Percentiles rank a stretch among this genome's conserved stretches.
Conservation (phyloP, 768 basidiomycete species). For the Auricularia auricula-judae region DNA sequence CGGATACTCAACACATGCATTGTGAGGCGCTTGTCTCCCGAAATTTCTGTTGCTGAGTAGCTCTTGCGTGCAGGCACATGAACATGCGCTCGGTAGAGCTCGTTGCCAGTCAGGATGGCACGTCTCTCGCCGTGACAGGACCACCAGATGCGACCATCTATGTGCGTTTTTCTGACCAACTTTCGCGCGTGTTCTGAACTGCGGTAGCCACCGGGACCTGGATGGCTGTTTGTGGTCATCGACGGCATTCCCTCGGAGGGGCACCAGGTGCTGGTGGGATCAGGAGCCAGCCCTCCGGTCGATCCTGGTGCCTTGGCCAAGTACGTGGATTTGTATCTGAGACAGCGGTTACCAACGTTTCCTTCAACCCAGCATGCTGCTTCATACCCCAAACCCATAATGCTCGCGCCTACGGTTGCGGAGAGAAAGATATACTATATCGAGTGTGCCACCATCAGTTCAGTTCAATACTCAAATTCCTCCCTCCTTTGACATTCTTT, state of each 20-base stretch:
- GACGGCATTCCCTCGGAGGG: constrained; percentile 58
- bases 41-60: too few species aligned
- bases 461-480: too few species aligned
- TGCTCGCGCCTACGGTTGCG: too few species aligned
- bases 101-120: constrained; percentile 42
- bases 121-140: constrained; percentile 45
- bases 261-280: constrained; percentile 54
- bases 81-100: constrained; percentile 67
- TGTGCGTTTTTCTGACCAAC: too few species aligned
- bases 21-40: constrained; percentile 38
- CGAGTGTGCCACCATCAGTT: too few species aligned
- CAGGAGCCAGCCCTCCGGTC: constrained; percentile 42
- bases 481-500: too few species aligned
- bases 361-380: neutral
- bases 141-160: constrained; percentile 47
- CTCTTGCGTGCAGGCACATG: neutral
- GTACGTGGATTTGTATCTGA: neutral
- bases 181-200: too few species aligned
- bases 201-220: constrained; percentile 69
- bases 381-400: neutral
- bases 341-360: neutral
- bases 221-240: constrained; percentile 58
- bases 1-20: constrained; percentile 69
- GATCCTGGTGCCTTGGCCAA: constrained; percentile 3
- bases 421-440: too few species aligned